Conservation (phyloP, 2,329 filamentous ascomycete genomes). For the Cytospora leucostoma region DNA sequence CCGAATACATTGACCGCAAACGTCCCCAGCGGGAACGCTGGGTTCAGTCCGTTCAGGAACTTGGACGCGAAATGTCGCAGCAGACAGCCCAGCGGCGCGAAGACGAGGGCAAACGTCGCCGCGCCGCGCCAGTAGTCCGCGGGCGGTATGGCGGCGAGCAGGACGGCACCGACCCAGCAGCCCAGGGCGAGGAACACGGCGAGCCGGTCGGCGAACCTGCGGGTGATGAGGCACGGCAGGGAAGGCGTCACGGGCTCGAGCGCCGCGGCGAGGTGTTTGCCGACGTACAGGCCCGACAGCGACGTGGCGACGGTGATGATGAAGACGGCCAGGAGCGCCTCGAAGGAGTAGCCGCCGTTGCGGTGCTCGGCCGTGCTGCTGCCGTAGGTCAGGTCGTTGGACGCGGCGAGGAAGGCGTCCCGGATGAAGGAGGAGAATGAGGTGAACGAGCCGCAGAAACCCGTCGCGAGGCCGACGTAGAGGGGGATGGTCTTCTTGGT, state of each 20-base stretch:
- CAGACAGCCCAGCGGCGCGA: slow-evolving; percentile 79
- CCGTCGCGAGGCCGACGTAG: slow-evolving; percentile 71
- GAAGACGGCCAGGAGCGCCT: slow-evolving; percentile 76
- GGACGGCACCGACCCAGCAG: slow-evolving; percentile 75
- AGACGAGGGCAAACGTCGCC: slow-evolving; percentile 74
- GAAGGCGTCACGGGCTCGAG: slow-evolving; percentile 61
- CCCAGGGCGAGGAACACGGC: slow-evolving; percentile 68
- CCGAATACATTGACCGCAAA: slow-evolving; percentile 81
- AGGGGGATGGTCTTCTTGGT: slow-evolving; percentile 85
- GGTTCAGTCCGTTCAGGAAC: slow-evolving; percentile 65
- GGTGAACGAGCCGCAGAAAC: slow-evolving; percentile 74
- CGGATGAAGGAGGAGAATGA: slow-evolving; percentile 86
- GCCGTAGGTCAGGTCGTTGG: slow-evolving; percentile 65
- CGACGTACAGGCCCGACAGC: slow-evolving; percentile 67
- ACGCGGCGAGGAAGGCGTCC: slow-evolving; percentile 76
- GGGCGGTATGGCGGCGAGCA: slow-evolving; percentile 73
- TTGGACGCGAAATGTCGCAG: slow-evolving; percentile 72
- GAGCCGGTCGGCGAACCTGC: slow-evolving; percentile 63
- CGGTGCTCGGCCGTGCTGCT: slow-evolving; percentile 48
- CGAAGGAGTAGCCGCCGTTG: slow-evolving; percentile 77
- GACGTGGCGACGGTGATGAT: slow-evolving; percentile 71
- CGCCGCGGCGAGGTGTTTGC: slow-evolving; percentile 72
- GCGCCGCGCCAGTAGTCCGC: slow-evolving; percentile 71
- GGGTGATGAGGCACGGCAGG: slow-evolving; percentile 57
- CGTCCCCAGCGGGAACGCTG: slow-evolving; percentile 80